These are phyloP conservation scores for Lonicera japonica DNA, from an alignment of 129 eudicot genomes.

Conservation along the genomic window DNA sequence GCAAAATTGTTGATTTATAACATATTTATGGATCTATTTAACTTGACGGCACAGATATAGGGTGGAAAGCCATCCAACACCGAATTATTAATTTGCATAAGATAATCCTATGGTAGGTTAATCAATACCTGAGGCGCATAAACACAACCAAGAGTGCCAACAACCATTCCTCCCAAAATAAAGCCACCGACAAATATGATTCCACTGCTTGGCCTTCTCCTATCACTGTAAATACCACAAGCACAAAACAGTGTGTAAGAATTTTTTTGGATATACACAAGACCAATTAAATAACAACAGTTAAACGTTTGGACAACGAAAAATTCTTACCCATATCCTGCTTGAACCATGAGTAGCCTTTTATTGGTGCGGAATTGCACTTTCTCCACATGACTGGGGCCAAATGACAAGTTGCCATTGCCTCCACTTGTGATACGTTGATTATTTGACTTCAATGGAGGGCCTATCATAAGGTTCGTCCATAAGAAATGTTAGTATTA, in stretches of 20 bases:
- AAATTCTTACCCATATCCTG: conserved; percentile 47
- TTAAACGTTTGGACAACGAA: not conserved
- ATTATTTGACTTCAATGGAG: conserved; percentile 23
- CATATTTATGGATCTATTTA: not conserved
- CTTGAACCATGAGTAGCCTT: conserved; percentile 40
- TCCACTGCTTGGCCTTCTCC: conserved; percentile 44
- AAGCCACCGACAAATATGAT: conserved; percentile 68
- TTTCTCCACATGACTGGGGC: conserved; percentile 13
- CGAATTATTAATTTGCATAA: not conserved
- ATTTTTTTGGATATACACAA: conserved; percentile 5
- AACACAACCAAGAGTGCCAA: conserved; percentile 85
- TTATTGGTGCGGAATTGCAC: conserved; percentile 23
- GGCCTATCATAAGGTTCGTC: conserved; percentile 10
- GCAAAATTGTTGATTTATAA: not conserved
- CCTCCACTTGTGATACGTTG: conserved; percentile 9
- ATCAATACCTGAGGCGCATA: conserved; percentile 79
- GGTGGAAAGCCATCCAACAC: not conserved
- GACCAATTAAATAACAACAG: not conserved
- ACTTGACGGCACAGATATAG: conserved; percentile 1
- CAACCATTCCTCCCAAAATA: conserved; percentile 70
- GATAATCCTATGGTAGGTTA: not conserved
- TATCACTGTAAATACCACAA: conserved; percentile 39
- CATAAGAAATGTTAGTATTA: not conserved
- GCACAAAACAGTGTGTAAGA: not conserved
- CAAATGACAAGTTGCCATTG: conserved; percentile 19